Conservation (phyloP, 2,329 filamentous ascomycete species). For the Claviceps paspali region DNA sequence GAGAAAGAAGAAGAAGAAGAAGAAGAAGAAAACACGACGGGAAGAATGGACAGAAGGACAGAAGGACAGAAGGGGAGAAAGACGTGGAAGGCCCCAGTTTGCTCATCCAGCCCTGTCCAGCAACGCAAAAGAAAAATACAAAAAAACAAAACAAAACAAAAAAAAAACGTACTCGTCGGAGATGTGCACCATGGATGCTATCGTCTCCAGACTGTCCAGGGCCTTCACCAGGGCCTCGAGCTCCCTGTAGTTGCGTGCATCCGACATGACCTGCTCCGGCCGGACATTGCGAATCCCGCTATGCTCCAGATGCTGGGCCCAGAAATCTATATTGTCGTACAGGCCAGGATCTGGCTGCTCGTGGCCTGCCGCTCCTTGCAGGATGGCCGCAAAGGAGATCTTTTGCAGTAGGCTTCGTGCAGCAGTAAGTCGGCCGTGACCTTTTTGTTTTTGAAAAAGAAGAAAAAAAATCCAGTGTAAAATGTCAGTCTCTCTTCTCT, state of each 20-base stretch:
- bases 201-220: constrained; percentile 53
- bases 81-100: too few relatives aligned
- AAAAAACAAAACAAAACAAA: not conserved
- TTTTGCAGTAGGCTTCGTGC: constrained; percentile 37
- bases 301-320: constrained; percentile 22
- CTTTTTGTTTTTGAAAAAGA: too few relatives aligned
- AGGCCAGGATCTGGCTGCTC: constrained; percentile 21
- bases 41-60: too few relatives aligned
- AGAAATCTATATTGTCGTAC: constrained; percentile 26
- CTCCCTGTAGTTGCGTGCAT: constrained; percentile 50
- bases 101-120: too few relatives aligned
- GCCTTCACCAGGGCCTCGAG: constrained; percentile 51
- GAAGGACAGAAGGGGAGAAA: not conserved
- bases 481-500: not conserved
- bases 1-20: too few relatives aligned
- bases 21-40: too few relatives aligned
- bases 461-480: too few relatives aligned
- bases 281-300: constrained; percentile 20
- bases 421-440: constrained; percentile 34
- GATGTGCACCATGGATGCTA: constrained; percentile 39
- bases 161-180: constrained; percentile 31
- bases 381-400: constrained; percentile 33
- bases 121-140: not conserved
- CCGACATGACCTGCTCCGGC: constrained; percentile 29
- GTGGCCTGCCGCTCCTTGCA: constrained; percentile 24